Base-by-base conservation (phyloP, 116 monocot genomes). In the Dioscorea cayenensis region DNA sequence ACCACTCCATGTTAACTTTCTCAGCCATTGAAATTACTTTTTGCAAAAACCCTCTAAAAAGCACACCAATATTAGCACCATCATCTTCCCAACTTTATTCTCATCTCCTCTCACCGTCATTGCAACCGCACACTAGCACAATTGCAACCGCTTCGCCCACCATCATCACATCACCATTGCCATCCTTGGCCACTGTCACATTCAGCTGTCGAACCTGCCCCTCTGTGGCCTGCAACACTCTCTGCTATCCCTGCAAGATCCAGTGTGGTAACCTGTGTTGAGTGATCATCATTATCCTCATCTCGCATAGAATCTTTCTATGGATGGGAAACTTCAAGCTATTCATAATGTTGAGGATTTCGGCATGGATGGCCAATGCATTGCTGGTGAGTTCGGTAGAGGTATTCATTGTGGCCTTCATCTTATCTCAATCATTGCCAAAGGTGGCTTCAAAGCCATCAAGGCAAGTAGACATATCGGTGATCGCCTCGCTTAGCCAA, bases 401-500 rank as follows among this genome's bases (percentile, higher is more conserved):
- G 70, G 84, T 82, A 51, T n/a, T 60, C 80, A 94, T 81, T 6
- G 84, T 74, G 20, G 28, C 67, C 65, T 70, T 74, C 73, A 94
- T 65, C 66, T 75, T 76, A 11, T 35, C 73, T 36, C 67, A 14
- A 25, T 81, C 16, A 0, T 50, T 66, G 2, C 76, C 76, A 2
- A 51, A 49, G 1, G 78, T 75, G 5, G 75, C 81, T 5, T 85
- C 87, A 58, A 95, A 83, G 2, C 86, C 83, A 66, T 92, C 89
- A 14, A 95, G 49, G 71, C 91, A 95, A 2, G 91, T 95, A 18
- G 82, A 84, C 50, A 82, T 79, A 72, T 91, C 64, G 19, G 88
- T 79, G 28, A 95, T 22, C 10, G 79, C 91, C 10, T 82, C 91
- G 69, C 94, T 95, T 17, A 90, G 72, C 84, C 84, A 95, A n/a